Base-by-base conservation (phyloP, 768 basidiomycete genomes). In the Steccherinum ochraceum region DNA sequence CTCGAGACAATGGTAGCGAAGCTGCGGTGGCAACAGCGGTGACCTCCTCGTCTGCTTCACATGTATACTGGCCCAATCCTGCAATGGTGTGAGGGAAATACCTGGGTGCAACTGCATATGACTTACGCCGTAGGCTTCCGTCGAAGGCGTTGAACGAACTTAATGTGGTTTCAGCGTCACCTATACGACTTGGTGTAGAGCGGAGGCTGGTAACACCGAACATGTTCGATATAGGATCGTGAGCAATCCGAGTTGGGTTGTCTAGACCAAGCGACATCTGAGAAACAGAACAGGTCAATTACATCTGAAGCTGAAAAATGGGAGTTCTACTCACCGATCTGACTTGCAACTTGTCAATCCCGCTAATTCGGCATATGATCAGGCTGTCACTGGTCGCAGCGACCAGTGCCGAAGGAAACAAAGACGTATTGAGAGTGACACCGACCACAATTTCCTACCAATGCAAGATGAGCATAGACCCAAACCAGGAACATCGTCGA, bases 341-440 rank as follows among this genome's bases (percentile, higher is more conserved):
- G 43, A 94, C 81, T 58, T 94, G 87, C 64, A 93, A 74, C 64
- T 88, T 89, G 55, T 88, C 80, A 11, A 91, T 70, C 52, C 85
- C 77, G 25, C 72, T 69, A 12, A 91, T 75, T 4, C 69, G 69
- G 5, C 91, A 92, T 42, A 95, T 78, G 45, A 78, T 67, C 13
- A 93, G 65, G 0, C 75, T 69, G 4, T 71, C 70, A 0, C 74
- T 61, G 2, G 79, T 76, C 10, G 79, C 79, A 40, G 92, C 63
- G 19, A 87, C 58, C n/a, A 91, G 64, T 1, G 82, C 78, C 0
- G 74, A 70, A 20, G 67, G 64, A 67, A 80, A 83, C 5, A 61
- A 61, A 39, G 59, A 52, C 3, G 76, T 74, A 51, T 81, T 76
- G 19, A 91, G 65, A 1, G 74, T 70, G 13, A 78, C 77, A 13